Percentiles rank a stretch among this genome's conserved stretches.
These are phyloP conservation scores for Dillenia turbinata DNA, from an alignment of 164 flowering plant genomes.

Conservation along the genomic window DNA sequence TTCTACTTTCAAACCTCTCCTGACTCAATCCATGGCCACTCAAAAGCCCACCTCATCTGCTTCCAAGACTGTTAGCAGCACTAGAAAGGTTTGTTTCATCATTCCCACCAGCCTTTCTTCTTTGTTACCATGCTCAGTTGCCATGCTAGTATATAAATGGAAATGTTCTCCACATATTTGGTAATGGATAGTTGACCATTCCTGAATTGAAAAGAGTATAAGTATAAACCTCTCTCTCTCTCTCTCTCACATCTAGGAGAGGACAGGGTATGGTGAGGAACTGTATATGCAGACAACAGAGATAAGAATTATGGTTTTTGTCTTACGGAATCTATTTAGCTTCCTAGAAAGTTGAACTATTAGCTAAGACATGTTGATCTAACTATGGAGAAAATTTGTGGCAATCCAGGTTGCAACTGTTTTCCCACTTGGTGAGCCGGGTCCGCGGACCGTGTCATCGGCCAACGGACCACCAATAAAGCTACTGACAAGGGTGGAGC, in stretches of 20 bases:
- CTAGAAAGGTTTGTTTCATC: conserved; percentile 41
- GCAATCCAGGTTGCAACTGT: conserved; percentile 31
- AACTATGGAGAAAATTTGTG: neutral
- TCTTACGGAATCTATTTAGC: too few species aligned
- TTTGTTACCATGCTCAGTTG: neutral
- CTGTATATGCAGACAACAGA: too few species aligned
- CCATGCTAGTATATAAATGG: too few species aligned
- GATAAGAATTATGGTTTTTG: too few species aligned
- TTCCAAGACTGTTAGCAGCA: conserved; percentile 35
- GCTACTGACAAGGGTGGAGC: conserved; percentile 86
- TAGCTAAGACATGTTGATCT: neutral
- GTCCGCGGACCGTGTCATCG: conserved; percentile 20
- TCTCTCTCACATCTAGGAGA: neutral
- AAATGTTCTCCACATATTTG: too few species aligned
- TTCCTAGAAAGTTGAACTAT: too few species aligned
- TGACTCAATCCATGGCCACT: conserved; percentile 60
- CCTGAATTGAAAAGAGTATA: too few species aligned
- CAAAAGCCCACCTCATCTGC: conserved; percentile 47
- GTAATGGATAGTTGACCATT: too few species aligned
- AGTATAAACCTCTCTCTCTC: neutral
- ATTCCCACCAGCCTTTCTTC: neutral
- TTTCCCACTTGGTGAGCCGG: conserved; percentile 40
- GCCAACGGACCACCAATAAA: conserved; percentile 38
- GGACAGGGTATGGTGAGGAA: neutral
- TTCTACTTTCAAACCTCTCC: conserved; percentile 18